phyloP scores from a whole-genome alignment of 805 yeast species.

The Clavispora fructus region DNA sequence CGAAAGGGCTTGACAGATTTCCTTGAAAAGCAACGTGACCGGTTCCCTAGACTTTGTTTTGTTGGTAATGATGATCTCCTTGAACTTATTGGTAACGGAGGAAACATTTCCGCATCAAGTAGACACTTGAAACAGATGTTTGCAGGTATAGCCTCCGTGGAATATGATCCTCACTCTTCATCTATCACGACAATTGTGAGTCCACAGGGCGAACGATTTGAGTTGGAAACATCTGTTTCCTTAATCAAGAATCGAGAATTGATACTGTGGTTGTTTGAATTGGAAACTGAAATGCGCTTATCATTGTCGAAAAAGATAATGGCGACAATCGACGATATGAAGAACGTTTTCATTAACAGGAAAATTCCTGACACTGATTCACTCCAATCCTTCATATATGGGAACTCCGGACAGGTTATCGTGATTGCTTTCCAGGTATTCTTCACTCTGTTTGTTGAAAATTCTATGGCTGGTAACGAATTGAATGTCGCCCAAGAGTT shows the following conservation, averaged over 20 bases:
- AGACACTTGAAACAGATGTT: constrained; percentile 69
- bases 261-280: constrained; percentile 55
- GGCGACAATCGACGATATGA: constrained; percentile 21
- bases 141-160: constrained; percentile 50
- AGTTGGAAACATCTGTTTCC: constrained; percentile 39
- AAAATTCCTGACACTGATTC: neutral
- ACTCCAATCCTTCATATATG: neutral
- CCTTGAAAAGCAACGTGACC: constrained; percentile 70
- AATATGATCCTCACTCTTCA: constrained; percentile 25
- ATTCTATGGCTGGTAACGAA: constrained; percentile 8
- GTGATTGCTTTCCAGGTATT: constrained; percentile 50
- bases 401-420: constrained; percentile 5
- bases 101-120: constrained; percentile 42
- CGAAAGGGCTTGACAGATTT: constrained; percentile 68
- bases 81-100: constrained; percentile 69
- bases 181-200: constrained; percentile 49
- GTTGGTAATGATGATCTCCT: constrained; percentile 86
- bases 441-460: constrained; percentile 48
- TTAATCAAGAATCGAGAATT: constrained; percentile 38
- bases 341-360: neutral
- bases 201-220: constrained; percentile 58
- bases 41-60: constrained; percentile 79
- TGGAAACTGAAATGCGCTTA: constrained; percentile 50
- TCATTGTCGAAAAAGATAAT: constrained; percentile 39
- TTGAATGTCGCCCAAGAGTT: neutral